A percentile compares a stretch with the other conserved stretches of the same genome.
These are phyloP conservation scores for Cenococcum geophilum DNA, from an alignment of 495 filamentous ascomycete species.

Conservation along the genomic window DNA sequence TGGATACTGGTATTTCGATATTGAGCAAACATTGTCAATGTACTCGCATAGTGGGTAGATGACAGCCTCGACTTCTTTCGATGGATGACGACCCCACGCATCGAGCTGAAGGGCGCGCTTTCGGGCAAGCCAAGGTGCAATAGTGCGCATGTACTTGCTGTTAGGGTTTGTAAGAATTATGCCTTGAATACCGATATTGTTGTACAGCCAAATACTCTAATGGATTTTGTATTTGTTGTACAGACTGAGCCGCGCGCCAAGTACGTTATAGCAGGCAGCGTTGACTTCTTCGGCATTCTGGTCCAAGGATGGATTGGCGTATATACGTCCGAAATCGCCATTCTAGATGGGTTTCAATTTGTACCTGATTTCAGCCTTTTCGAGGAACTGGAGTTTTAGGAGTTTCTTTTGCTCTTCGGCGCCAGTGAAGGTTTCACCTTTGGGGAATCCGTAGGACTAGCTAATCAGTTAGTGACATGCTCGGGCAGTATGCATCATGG, in stretches of 20 bases:
- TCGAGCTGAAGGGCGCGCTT: conserved; percentile 50
- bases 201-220: conserved; percentile 63
- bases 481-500: not conserved
- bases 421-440: conserved; percentile 47
- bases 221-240: conserved; percentile 51
- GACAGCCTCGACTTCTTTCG: conserved; percentile 36
- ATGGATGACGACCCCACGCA: conserved; percentile 49
- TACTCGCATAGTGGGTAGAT: conserved; percentile 41
- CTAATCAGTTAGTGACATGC: not conserved
- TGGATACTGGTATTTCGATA: conserved; percentile 48
- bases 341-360: conserved; percentile 55
- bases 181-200: conserved; percentile 59
- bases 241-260: conserved; percentile 52
- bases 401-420: conserved; percentile 47
- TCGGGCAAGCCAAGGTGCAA: conserved; percentile 51
- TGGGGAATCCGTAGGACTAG: conserved; percentile 50
- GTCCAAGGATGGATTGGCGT: conserved; percentile 42
- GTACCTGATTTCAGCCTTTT: conserved; percentile 56
- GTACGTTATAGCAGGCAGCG: conserved; percentile 47
- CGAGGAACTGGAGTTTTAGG: conserved; percentile 45
- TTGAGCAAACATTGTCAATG: conserved; percentile 41
- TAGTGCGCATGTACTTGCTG: conserved; percentile 46
- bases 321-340: conserved; percentile 62
- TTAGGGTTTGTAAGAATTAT: conserved; percentile 50
- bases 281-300: conserved; percentile 45